Evolutionary conservation across 805 yeast genomes (phyloP), one percentile per base, ranked within the genome.

Genomic region (Teunomyces aglyptinius): DNA sequence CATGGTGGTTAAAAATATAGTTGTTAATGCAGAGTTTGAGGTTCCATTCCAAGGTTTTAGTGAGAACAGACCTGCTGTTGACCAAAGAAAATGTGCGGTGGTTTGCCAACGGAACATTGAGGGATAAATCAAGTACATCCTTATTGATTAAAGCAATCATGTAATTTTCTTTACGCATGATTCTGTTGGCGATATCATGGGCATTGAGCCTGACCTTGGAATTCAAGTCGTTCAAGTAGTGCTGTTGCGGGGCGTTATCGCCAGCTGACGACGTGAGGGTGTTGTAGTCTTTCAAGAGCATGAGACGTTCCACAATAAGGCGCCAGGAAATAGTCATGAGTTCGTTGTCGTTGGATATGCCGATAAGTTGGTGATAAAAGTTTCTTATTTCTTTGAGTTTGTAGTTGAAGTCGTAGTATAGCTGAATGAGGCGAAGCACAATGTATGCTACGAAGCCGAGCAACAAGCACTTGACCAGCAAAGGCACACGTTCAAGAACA

Each of bases 251-350:
- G 8, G 54, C 43, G 27, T 53, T 52, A 8, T 54, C 50, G 6
- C 63, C 56, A 31, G 54, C 55, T 26, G 67, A 58, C 1, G 85
- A 75, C 1, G 86, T 78, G 18, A 81, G 68, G 5, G 94, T 89
- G 65, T 90, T 91, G 54, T 86, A 89, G 57, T 89, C 90, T 54
- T 87, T 81, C 43, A 94, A 67, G 5, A 77, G 68, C 80, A 89
- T 82, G 11, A 94, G 69, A 38, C 88, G 80, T 45, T 82, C 82
- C 11, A 90, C 92, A 1, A 94, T 85, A 20, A 83, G 80, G 48
- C 85, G 86, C 99, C 99, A 94, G 19, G 96, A 83, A 11, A 94
- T 86, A 0, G 98, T 91, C 71, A 89, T 96, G 49, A 94, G 70
- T 57, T 94, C 98, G 46, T 67, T 59, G 48, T 82, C 83, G 56